Percentiles rank a stretch among this genome's conserved stretches.
Conservation (phyloP, 2,329 filamentous ascomycete genomes). For the Plenodomus biglobosus region DNA sequence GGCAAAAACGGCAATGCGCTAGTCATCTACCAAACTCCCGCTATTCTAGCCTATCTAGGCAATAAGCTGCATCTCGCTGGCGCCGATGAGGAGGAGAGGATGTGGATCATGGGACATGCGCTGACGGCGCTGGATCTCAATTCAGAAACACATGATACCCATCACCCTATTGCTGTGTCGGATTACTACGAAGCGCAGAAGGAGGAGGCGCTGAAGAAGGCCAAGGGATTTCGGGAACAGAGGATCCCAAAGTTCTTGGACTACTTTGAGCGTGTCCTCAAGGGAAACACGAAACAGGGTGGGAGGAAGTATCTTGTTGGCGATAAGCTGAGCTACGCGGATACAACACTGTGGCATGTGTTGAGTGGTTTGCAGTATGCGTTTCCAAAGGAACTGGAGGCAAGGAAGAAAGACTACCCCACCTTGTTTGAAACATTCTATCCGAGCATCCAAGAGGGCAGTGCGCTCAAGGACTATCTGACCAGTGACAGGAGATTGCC, state of each 20-base stretch:
- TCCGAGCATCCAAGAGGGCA: constrained; percentile 62
- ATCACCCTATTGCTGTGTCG: constrained; percentile 66
- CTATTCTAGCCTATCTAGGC: constrained; percentile 72
- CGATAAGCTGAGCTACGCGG: constrained; percentile 67
- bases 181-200: constrained; percentile 77
- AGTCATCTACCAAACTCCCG: constrained; percentile 68
- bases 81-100: constrained; percentile 53
- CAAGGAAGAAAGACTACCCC: constrained; percentile 59
- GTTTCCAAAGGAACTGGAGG: constrained; percentile 67
- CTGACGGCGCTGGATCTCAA: constrained; percentile 72
- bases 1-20: constrained; percentile 58
- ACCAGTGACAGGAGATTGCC: constrained; percentile 62
- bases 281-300: constrained; percentile 58
- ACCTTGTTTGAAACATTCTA: constrained; percentile 64
- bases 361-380: constrained; percentile 60
- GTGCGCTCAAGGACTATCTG: constrained; percentile 69
- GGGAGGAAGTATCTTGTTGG: constrained; percentile 67
- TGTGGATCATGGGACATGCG: constrained; percentile 63
- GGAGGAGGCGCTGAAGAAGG: constrained; percentile 61
- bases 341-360: constrained; percentile 73
- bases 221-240: constrained; percentile 59
- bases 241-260: constrained; percentile 71
- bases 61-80: constrained; percentile 60
- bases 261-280: constrained; percentile 69
- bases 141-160: constrained; percentile 73